Conservation (phyloP, 768 basidiomycete genomes). For the Leccinum longicurvipes region DNA sequence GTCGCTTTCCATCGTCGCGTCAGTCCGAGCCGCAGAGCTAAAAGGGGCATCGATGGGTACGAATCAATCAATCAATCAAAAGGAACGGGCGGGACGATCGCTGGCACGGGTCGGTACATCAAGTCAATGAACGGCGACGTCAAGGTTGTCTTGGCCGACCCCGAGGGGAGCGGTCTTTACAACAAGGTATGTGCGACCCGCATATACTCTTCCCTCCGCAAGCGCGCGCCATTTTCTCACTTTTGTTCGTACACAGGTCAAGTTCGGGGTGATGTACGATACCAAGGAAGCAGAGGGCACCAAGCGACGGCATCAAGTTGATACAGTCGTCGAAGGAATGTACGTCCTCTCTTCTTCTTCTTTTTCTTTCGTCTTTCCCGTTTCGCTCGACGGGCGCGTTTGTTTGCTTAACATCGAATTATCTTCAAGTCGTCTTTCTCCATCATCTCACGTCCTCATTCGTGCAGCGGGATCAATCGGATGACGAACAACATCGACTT, state of each 20-base stretch:
- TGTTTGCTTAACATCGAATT: not conserved
- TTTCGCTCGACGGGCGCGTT: not conserved
- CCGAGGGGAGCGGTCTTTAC: slow-evolving; percentile 91
- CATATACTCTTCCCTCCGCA: not conserved
- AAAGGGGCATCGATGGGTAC: too few relatives aligned
- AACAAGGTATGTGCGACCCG: slow-evolving; percentile 62
- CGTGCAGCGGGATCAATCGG: slow-evolving; percentile 82
- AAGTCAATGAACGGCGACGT: slow-evolving; percentile 70
- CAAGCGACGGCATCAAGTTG: slow-evolving; percentile 89
- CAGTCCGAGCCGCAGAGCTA: not conserved
- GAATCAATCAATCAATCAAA: not conserved
- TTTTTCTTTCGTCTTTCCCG: slow-evolving; percentile 5
- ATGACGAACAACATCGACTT: slow-evolving; percentile 87
- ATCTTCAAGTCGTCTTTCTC: not conserved
- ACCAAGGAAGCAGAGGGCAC: slow-evolving; percentile 91
- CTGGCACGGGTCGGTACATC: slow-evolving; percentile 76
- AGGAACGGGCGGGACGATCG: slow-evolving; percentile 97
- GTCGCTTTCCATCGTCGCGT: slow-evolving; percentile 6
- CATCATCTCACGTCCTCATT: not conserved
- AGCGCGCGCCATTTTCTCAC: not conserved
- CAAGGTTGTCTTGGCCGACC: slow-evolving; percentile 78
- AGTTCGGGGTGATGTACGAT: slow-evolving; percentile 94
- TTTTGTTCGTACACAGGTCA: slow-evolving; percentile 48
- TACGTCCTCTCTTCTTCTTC: slow-evolving; percentile 27
- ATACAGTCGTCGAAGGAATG: slow-evolving; percentile 95